These are phyloP conservation scores for Alternaria triticimaculans DNA, from an alignment of 2,329 filamentous ascomycete genomes.

Conservation along the genomic window DNA sequence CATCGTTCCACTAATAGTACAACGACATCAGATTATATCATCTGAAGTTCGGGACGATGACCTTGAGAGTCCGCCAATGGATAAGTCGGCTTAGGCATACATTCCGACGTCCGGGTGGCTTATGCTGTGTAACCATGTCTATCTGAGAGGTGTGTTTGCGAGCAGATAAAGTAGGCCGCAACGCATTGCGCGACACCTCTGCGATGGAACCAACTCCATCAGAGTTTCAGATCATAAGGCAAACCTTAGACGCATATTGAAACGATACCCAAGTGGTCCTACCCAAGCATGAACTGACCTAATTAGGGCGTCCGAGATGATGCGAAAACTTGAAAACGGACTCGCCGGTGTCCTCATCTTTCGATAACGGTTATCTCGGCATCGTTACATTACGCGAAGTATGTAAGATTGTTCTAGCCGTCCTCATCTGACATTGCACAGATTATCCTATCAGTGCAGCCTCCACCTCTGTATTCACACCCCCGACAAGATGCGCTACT, in stretches of 20 bases:
- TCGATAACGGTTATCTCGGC: slow-evolving; percentile 13
- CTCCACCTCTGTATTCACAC: not conserved
- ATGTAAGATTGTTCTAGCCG: slow-evolving; percentile 3
- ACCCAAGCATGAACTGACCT: not conserved
- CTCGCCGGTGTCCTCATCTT: not conserved
- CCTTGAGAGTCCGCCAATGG: not conserved
- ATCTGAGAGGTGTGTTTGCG: not conserved
- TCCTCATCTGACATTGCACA: slow-evolving; percentile 3
- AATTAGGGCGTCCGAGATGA: not conserved
- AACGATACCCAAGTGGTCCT: not conserved
- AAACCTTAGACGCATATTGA: not conserved
- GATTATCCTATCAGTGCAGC: not conserved
- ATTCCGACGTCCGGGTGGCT: not conserved
- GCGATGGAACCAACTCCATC: slow-evolving; percentile 4
- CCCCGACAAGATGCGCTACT: slow-evolving; percentile 1
- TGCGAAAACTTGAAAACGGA: not conserved
- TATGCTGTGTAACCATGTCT: slow-evolving; percentile 5
- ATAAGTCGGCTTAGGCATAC: not conserved
- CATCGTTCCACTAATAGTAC: not conserved
- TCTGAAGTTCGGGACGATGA: not conserved
- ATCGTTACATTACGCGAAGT: slow-evolving; percentile 4
- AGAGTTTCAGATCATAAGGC: slow-evolving; percentile 12
- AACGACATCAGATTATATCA: not conserved
- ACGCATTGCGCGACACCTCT: slow-evolving; percentile 14
- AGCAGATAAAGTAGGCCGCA: slow-evolving; percentile 22